Evolutionary conservation across 2,329 filamentous ascomycete genomes (phyloP).

Genomic region (Aspergillus neotritici): DNA sequence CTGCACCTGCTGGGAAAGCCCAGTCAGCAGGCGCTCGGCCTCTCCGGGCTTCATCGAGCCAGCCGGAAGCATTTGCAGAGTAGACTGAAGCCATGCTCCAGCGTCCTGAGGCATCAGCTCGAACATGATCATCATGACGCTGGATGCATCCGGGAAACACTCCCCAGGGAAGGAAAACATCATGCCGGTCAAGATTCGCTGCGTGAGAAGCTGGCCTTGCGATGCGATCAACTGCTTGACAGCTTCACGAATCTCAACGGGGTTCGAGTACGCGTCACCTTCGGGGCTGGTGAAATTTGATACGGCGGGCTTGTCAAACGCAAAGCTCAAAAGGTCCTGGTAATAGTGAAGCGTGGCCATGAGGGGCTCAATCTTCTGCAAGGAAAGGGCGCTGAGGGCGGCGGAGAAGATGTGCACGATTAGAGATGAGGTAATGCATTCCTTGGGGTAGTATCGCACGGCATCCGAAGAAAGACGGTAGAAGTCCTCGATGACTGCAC

Average conservation of each 20-base stretch:
- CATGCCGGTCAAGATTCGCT: slow-evolving; percentile 91
- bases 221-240: slow-evolving; percentile 66
- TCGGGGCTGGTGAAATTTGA: slow-evolving; percentile 57
- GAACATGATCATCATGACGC: slow-evolving; percentile 84
- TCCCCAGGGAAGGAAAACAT: slow-evolving; percentile 98
- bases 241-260: slow-evolving; percentile 63
- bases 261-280: slow-evolving; percentile 54
- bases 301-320: slow-evolving; percentile 60
- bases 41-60: slow-evolving; percentile 77
- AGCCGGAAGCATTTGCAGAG: slow-evolving; percentile 73
- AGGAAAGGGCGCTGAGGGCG: slow-evolving; percentile 73
- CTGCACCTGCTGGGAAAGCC: slow-evolving; percentile 71
- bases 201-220: slow-evolving; percentile 73
- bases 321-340: slow-evolving; percentile 85
- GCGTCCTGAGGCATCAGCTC: slow-evolving; percentile 77
- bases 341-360: slow-evolving; percentile 90
- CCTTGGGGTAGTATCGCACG: slow-evolving; percentile 83
- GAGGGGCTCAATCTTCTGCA: slow-evolving; percentile 88
- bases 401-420: slow-evolving; percentile 81
- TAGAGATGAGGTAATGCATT: slow-evolving; percentile 71
- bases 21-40: slow-evolving; percentile 70
- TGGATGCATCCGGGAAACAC: slow-evolving; percentile 90
- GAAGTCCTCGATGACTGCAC: slow-evolving; percentile 81
- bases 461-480: slow-evolving; percentile 90
- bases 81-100: slow-evolving; percentile 73